Evolutionary conservation across 2,329 filamentous ascomycete genomes (phyloP), one percentile per base, ranked within the genome.

Genomic region (Immersiporthe knoxdaviesiana): DNA sequence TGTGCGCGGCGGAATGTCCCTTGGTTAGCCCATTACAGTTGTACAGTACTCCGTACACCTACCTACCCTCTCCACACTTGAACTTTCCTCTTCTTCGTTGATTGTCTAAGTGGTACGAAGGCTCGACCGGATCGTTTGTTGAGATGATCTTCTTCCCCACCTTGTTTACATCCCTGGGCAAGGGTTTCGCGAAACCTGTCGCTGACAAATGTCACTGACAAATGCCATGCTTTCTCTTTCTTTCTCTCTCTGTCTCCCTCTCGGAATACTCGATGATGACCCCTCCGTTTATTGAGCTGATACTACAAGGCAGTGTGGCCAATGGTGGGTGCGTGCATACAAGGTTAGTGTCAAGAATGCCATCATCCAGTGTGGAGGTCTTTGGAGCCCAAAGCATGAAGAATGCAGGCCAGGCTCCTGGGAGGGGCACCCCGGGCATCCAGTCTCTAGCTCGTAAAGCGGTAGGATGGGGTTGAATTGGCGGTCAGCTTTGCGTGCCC

Each of bases 401-500:
- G 41, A 30, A 50, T 63, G 61, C 21, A 18, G 41, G 32, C 41
- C 41, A 47, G 61, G 27, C 61, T 27, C 39, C 27, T 47, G 27
- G 41, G 18, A 47, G 61, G 61, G 61, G 39, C 24, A 47, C 32
- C 61, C 61, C 41, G 30, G 61, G 18, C n/a, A 39, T 50, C 61
- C 24, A 30, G 32, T 3, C 61, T n/a, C 50, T 70, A 67, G 65
- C 68, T 70, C 60, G 39, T 56, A 63, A 68, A 63, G 59, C 68
- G 67, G 64, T 59, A 47, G 56, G 63, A 56, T n/a, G 63, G 78
- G 80, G 7, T 47, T 79, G 80, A 84, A 84, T 80, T 84, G 82
- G 83, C 83, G 83, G 82, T 84, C 82, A 84, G 77, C 75, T 77
- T 77, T 76, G 76, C 77, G 77, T 72, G 72, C 73, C 72, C 70